phyloP scores from a whole-genome alignment of 306 rosid genomes.

The Lathyrus oleraceus region DNA sequence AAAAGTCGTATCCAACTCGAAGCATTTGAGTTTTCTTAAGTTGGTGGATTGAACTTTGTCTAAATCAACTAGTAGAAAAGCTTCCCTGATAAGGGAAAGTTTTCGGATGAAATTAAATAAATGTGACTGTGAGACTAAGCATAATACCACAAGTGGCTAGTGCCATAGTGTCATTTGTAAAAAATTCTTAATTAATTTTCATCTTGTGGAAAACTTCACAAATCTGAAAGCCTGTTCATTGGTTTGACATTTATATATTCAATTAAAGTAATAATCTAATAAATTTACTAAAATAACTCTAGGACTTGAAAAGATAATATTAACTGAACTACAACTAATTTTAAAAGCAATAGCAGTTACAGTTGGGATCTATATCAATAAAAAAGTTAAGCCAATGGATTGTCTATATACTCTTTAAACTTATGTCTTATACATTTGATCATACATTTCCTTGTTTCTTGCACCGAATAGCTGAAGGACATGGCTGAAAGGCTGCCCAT shows the following conservation, averaged over 20 bases:
- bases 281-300: neutral
- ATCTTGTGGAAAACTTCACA: neutral
- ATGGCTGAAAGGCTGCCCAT: constrained; percentile 97
- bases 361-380: neutral
- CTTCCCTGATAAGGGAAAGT: neutral
- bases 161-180: neutral
- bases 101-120: constrained; percentile 2
- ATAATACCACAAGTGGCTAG: neutral
- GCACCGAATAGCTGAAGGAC: constrained; percentile 74
- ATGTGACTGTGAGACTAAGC: neutral
- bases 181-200: neutral
- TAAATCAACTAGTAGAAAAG: constrained; percentile 9
- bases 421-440: constrained; percentile 19
- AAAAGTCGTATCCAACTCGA: neutral
- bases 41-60: neutral
- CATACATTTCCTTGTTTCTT: constrained; percentile 21
- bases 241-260: neutral
- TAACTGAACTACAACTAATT: neutral
- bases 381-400: neutral
- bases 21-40: neutral
- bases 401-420: constrained; percentile 4
- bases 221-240: neutral
- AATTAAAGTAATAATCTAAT: neutral
- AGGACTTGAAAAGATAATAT: neutral
- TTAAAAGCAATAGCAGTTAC: neutral